Evolutionary conservation across 768 basidiomycete species (phyloP).

Genomic region (Phaeotremella skinneri): DNA sequence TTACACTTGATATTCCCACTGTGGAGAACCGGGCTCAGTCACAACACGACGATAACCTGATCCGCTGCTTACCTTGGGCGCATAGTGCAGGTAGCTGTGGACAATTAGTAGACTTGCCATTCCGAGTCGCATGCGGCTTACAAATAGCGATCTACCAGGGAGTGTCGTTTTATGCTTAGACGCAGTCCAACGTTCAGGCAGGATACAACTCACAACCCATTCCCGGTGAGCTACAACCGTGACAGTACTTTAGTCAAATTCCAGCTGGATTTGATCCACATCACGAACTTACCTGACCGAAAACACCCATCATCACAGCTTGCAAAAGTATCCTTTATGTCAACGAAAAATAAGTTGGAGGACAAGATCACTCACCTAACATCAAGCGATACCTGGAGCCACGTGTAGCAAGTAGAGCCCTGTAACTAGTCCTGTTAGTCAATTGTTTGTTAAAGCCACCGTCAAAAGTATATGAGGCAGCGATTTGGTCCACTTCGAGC

Average conservation of each 20-base stretch:
- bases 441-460: no score
- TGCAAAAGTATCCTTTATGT: background rate
- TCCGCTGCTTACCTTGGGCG: constrained; percentile 23
- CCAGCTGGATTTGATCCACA: no score
- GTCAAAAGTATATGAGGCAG: no score
- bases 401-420: no score
- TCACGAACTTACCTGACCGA: constrained; percentile 27
- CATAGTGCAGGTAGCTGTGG: constrained; percentile 26
- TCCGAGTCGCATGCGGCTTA: no score
- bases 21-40: background rate
- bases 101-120: no score
- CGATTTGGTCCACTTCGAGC: constrained; percentile 27
- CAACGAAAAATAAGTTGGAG: background rate
- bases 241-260: no score
- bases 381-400: constrained; percentile 23
- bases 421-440: no score
- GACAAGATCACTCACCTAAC: constrained; percentile 9
- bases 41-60: no score
- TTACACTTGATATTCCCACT: constrained; percentile 30
- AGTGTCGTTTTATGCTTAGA: no score
- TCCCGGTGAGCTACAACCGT: constrained; percentile 5
- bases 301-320: constrained; percentile 25
- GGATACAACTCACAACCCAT: constrained; percentile 24
- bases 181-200: no score
- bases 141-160: no score